These are phyloP conservation scores for Leccinum angustisporum DNA, from an alignment of 1,284 basidiomycete genomes.

Conservation along the genomic window DNA sequence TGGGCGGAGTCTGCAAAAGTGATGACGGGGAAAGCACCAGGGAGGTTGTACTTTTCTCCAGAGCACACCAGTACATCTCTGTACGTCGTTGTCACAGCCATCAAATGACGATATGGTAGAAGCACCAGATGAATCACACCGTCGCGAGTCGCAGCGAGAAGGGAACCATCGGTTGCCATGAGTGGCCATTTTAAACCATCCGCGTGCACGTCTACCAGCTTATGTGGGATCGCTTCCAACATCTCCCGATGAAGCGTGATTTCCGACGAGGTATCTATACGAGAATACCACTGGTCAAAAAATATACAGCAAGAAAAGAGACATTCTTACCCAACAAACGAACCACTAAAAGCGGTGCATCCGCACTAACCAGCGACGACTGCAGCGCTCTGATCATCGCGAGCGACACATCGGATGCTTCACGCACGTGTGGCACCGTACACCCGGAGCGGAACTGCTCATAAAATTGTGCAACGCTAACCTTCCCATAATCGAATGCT, in stretches of 20 bases:
- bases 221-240: constrained; percentile 66
- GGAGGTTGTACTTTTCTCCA: constrained; percentile 37
- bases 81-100: constrained; percentile 36
- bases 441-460: constrained; percentile 77
- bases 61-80: constrained; percentile 35
- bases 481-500: constrained; percentile 70
- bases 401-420: constrained; percentile 61
- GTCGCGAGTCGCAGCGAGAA: constrained; percentile 27
- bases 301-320: background rate
- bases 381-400: constrained; percentile 75
- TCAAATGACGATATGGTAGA: constrained; percentile 26
- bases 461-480: constrained; percentile 73
- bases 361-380: constrained; percentile 60
- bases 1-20: constrained; percentile 26
- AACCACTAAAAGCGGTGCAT: constrained; percentile 55
- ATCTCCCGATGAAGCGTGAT: constrained; percentile 82
- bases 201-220: constrained; percentile 47
- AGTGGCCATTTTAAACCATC: constrained; percentile 74
- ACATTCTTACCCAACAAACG: constrained; percentile 61
- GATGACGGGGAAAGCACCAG: constrained; percentile 23
- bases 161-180: constrained; percentile 44
- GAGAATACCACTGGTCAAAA: background rate
- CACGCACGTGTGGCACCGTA: constrained; percentile 73
- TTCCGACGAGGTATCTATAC: constrained; percentile 62
- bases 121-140: constrained; percentile 4